Base-by-base conservation (phyloP, 1,139 yeast genomes). In the Saccharomyces hybrid region DNA sequence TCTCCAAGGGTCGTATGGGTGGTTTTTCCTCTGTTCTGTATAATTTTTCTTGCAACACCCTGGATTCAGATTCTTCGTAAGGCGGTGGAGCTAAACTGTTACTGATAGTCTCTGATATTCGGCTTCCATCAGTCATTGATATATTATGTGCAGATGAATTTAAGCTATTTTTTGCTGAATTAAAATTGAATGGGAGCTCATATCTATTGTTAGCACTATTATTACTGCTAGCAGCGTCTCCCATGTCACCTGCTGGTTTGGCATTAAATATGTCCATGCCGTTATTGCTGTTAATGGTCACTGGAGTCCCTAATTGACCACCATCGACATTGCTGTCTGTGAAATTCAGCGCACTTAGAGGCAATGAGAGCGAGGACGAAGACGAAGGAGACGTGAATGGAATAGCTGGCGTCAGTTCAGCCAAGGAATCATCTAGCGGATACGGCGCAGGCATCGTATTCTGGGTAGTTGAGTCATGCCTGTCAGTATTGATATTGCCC, bases 1-100 rank as follows among this genome's bases (percentile, higher is more conserved):
- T 38, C 6, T 38, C 42, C 42, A 8, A 38, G 4, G 42, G 42
- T 38, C 42, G 42, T 38, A 29, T 48, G 7, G 46, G 47, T 8
- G 50, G 25, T 46, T 51, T 53, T 14, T 41, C 54, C 41, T 54
- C 56, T 16, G 54, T 52, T 46, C 63, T 55, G 53, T 60, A 60
- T n/a, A 56, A 53, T 53, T 60, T 60, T 52, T 60, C 62, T 29
- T 55, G 60, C 53, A 60, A 46, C 8, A 56, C 47, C 31, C 54
- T 54, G 11, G 50, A 27, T 28, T 59, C 61, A 16, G 57, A 51
- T 46, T 59, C 61, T 44, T 57, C 60, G 23, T 59, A 57, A 1
- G 61, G 59, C 14, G 63, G 63, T 2, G 62, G 62, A 28, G 59
- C 42, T 26, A 55, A 29, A 48, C 29, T 46, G 32, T 31, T n/a